Evolutionary conservation across 495 filamentous ascomycete species (phyloP), one percentile per base, ranked within the genome.

Genomic region (Melanomma pulvis-pyrius): DNA sequence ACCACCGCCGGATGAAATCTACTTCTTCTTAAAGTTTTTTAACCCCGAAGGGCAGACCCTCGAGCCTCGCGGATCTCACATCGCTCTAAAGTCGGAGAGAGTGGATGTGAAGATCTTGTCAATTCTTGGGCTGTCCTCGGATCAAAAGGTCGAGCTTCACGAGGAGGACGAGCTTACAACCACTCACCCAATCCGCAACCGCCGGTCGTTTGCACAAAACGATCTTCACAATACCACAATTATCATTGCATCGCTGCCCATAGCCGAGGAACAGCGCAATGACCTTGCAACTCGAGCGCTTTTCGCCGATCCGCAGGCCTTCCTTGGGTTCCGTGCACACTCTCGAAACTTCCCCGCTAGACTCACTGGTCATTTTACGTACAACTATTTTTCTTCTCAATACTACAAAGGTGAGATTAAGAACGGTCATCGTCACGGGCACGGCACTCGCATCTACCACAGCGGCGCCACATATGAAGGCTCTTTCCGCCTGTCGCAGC

Each of bases 391-490:
- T 60, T 72, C 70, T 0, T 62, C 71, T 11, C 73, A 74, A 11
- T 74, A 68, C 62, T 78, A 75, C 68, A 55, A 56, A 13, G 77
- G 77, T 61, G 59, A 67, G 9, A 54, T 77, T 19, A 51, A 65
- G 7, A 58, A 71, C 29, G 62, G 70, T 17, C 48, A 67, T 34
- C 67, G 61, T 26, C 77, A 79, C 65, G 77, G 77, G 41, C 32
- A 73, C 32, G 77, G 86, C 53, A 83, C 77, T 41, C 81, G 82
- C 69, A 80, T 87, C 51, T 80, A 82, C 22, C 76, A 79, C 59
- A 81, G 77, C 29, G 86, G 83, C 58, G 82, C 83, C 41, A 77
- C 76, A 17, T 89, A 88, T 73, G 74, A 70, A 5, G 87, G 87
- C 22, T 69, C 79, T 32, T 88, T 87, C 63, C 67, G 80, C 59